These are phyloP conservation scores for Vicia villosa DNA, from an alignment of 306 rosid species.

Conservation along the genomic window DNA sequence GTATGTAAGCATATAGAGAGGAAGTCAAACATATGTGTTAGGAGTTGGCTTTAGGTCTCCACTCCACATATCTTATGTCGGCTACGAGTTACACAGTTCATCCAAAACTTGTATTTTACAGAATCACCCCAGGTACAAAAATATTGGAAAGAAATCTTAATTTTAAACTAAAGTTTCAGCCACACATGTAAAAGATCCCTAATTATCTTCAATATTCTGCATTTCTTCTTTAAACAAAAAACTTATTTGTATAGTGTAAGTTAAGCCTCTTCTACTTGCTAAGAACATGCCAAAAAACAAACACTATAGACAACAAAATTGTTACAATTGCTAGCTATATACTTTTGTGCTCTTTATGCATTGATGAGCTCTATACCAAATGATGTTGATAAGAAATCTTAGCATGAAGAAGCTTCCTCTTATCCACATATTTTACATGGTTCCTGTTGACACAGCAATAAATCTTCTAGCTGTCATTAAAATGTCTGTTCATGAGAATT, in stretches of 20 bases:
- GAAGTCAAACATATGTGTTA: too few species aligned
- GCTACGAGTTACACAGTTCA: too few species aligned
- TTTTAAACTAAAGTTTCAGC: background rate
- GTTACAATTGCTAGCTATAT: background rate
- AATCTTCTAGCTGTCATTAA: slow-evolving; percentile 62
- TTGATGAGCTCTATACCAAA: background rate
- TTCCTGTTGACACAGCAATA: slow-evolving; percentile 43
- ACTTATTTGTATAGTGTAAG: slow-evolving; percentile 1
- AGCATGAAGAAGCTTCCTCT: slow-evolving; percentile 37
- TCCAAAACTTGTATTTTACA: background rate
- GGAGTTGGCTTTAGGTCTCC: too few species aligned
- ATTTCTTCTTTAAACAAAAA: background rate
- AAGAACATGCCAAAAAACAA: slow-evolving; percentile 20
- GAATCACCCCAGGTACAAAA: slow-evolving; percentile 22
- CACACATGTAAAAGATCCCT: background rate
- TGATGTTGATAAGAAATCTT: slow-evolving; percentile 45
- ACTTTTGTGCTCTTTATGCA: background rate
- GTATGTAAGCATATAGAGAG: too few species aligned
- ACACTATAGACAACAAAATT: background rate
- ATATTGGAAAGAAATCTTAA: slow-evolving; percentile 1
- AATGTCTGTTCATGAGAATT: slow-evolving; percentile 42
- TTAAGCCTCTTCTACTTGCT: background rate
- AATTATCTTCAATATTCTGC: background rate
- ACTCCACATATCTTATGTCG: too few species aligned
- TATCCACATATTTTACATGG: slow-evolving; percentile 58